Percentiles rank a stretch among this genome's conserved stretches.
Evolutionary conservation across 345 rosid species (phyloP).

Genomic region (Geranium rotundifolium): DNA sequence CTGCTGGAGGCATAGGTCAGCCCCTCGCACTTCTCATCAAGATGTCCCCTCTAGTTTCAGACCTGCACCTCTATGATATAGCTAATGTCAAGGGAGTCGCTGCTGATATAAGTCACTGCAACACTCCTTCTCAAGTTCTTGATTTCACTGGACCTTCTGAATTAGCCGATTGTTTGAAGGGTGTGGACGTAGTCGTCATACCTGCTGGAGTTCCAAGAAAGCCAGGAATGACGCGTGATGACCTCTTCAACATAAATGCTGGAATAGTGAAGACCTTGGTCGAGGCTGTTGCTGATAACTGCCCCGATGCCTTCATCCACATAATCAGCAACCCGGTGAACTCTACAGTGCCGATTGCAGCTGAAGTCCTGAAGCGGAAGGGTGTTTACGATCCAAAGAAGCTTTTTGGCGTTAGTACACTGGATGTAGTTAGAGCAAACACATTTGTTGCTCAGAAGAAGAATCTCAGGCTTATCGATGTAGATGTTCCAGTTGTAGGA

Average conservation of each 20-base stretch:
- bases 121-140: slow-evolving; percentile 75
- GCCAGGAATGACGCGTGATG: slow-evolving; percentile 97
- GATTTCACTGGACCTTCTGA: slow-evolving; percentile 78
- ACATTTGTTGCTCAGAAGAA: slow-evolving; percentile 82
- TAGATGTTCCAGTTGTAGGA: slow-evolving; percentile 88
- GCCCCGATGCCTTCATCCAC: slow-evolving; percentile 84
- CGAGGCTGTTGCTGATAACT: slow-evolving; percentile 81
- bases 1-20: slow-evolving; percentile 90
- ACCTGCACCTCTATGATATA: slow-evolving; percentile 73
- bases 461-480: slow-evolving; percentile 79
- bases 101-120: slow-evolving; percentile 92
- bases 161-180: slow-evolving; percentile 59
- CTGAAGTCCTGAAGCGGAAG: slow-evolving; percentile 73
- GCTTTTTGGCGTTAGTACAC: slow-evolving; percentile 85
- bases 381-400: slow-evolving; percentile 86
- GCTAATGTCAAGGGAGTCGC: slow-evolving; percentile 94
- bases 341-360: slow-evolving; percentile 87
- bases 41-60: slow-evolving; percentile 87
- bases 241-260: slow-evolving; percentile 90
- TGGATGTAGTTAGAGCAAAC: slow-evolving; percentile 91
- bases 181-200: slow-evolving; percentile 71
- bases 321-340: slow-evolving; percentile 92
- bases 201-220: slow-evolving; percentile 92
- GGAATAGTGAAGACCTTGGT: slow-evolving; percentile 64
- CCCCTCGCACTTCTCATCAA: slow-evolving; percentile 75